Base-by-base conservation (phyloP, 495 filamentous ascomycete species). In the Pseudomonodictys pantanalensis region DNA sequence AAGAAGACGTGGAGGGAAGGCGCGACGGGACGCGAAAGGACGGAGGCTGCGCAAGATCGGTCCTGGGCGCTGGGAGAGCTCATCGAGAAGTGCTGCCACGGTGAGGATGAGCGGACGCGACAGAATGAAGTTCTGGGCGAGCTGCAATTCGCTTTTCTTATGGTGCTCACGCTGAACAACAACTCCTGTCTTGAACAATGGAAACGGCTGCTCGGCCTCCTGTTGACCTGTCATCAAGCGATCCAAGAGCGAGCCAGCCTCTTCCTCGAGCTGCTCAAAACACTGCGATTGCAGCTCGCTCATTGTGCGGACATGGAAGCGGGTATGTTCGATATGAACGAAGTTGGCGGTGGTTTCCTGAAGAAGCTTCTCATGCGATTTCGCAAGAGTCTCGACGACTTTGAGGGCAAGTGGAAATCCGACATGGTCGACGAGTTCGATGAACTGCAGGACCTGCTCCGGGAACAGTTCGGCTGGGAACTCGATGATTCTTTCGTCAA, bases 181-280 rank as follows among this genome's bases (percentile, higher is more conserved):
- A 81, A 85, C 61, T 91, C 90, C 0, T 95, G 89, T 68, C 77
- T 92, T 23, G 86, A 92, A 64, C 91, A 96, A 62, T 98, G 92
- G 92, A 89, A 87, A 72, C 77, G 89, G 58, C 67, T 95, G 25
- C 72, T 92, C 6, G 78, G 78, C 32, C 74, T 96, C 29, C 72
- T 91, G 1, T 76, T 97, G 47, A 91, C 86, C 0, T 86, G 85
- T 56, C 81, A 79, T 50, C 60, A 54, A 39, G 84, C 91, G 0
- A 79, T 86, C 3, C 65, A 75, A 20, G 74, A 79, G 1, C 75
- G 75, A 1, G 79, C 87, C 33, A 55, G 56, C 0, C 83, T 92
- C 44, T 86, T 89, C 64, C 68, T 72, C 1, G 73, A 76, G 10
- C 76, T 91, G 23, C 67, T 96, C 15, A 71, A 71, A n/a, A 72